These are phyloP conservation scores for Thecaphora thlaspeos DNA, from an alignment of 1,284 basidiomycete species.

Conservation along the genomic window DNA sequence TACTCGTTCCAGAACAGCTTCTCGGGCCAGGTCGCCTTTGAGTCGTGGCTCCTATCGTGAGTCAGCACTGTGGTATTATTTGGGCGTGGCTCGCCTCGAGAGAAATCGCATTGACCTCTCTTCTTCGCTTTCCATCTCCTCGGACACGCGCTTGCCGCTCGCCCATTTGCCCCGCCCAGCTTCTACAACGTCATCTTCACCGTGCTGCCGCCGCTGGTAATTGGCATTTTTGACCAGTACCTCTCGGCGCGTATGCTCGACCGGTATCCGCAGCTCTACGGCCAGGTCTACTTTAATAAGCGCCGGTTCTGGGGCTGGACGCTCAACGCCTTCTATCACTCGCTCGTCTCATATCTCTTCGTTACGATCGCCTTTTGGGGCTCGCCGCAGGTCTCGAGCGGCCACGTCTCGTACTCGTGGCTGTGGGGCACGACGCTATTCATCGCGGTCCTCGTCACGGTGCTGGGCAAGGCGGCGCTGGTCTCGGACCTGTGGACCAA, in stretches of 20 bases:
- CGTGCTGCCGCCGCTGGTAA: conserved; percentile 90
- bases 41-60: conserved; percentile 88
- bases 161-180: too few species aligned
- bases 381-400: conserved; percentile 68
- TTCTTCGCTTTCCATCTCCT: too few species aligned
- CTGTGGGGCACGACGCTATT: conserved; percentile 97
- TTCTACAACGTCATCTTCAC: conserved; percentile 60
- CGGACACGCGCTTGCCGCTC: too few species aligned
- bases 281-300: conserved; percentile 50
- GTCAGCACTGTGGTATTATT: not conserved
- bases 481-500: conserved; percentile 99
- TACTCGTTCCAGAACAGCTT: conserved; percentile 84
- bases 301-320: conserved; percentile 83
- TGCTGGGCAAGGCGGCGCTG: conserved; percentile 93
- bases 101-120: too few species aligned
- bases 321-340: conserved; percentile 74
- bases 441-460: conserved; percentile 85
- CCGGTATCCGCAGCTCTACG: conserved; percentile 92
- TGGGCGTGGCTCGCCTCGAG: too few species aligned
- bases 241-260: conserved; percentile 94
- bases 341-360: conserved; percentile 82
- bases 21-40: conserved; percentile 95
- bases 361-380: conserved; percentile 89
- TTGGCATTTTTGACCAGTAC: conserved; percentile 97
- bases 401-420: conserved; percentile 88